These are phyloP conservation scores for Aspergillus fischeri DNA, from an alignment of 2,329 filamentous ascomycete species.

Conservation along the genomic window DNA sequence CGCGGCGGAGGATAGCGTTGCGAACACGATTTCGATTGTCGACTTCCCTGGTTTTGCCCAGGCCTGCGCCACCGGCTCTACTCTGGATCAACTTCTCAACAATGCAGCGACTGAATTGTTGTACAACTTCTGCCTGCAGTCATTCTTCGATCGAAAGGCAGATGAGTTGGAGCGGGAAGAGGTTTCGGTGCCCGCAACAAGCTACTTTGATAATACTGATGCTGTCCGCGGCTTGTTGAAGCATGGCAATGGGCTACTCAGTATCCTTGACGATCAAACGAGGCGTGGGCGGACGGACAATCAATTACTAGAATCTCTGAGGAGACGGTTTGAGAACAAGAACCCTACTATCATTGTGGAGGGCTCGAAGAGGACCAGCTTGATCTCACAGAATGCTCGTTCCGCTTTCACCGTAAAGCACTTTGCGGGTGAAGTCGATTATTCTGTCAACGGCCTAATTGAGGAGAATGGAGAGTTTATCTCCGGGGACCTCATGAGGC, in stretches of 20 bases:
- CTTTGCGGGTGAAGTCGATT: conserved; percentile 95
- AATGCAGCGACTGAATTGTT: conserved; percentile 90
- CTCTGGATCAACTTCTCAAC: conserved; percentile 86
- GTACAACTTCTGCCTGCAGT: conserved; percentile 90
- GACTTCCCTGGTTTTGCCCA: conserved; percentile 96
- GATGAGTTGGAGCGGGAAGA: conserved; percentile 94
- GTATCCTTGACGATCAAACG: conserved; percentile 94
- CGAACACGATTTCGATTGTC: conserved; percentile 89
- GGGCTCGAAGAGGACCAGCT: conserved; percentile 80
- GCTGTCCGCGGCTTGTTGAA: conserved; percentile 89
- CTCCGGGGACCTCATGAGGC: conserved; percentile 90
- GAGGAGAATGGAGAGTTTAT: conserved; percentile 97
- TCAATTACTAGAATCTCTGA: conserved; percentile 84
- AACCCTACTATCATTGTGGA: conserved; percentile 84
- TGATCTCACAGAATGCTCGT: conserved; percentile 73
- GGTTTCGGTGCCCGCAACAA: conserved; percentile 81
- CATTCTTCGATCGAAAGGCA: conserved; percentile 92
- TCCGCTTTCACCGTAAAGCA: conserved; percentile 88
- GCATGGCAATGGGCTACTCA: conserved; percentile 83
- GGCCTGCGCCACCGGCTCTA: conserved; percentile 74
- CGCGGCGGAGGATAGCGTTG: conserved; percentile 79
- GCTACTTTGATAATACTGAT: conserved; percentile 97
- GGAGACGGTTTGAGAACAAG: conserved; percentile 91
- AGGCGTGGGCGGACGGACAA: conserved; percentile 81
- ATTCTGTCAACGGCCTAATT: conserved; percentile 77